Evolutionary conservation across 805 yeast species (phyloP), one percentile per base, ranked within the genome.

Genomic region (Groenewaldozyma salmanticensis): DNA sequence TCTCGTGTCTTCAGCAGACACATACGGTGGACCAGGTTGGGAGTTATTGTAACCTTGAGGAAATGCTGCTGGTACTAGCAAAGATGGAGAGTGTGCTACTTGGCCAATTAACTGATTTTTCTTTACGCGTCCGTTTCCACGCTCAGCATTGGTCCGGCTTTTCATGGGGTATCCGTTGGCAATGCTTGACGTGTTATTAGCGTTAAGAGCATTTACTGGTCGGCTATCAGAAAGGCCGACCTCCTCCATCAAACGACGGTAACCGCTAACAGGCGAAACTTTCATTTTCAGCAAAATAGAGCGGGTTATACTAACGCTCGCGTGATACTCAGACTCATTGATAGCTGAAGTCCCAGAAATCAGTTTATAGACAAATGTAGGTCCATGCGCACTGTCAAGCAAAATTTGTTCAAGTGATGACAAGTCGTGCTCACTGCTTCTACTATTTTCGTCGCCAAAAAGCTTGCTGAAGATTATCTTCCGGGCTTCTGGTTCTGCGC

Each of bases 201-300:
- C 7, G 15, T 15, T 32, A 7, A 7, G n/a, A 15, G 7, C n/a
- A 32, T 7, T 32, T 32, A 11, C 7, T 24, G 29, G 29, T 13
- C 13, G 29, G n/a, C n/a, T n/a, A n/a, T n/a, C n/a, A 4, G 47
- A 42, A 22, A 88, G 65, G 2, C 96, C 96, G 47, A 87, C 90
- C 60, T 90, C 97, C 51, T 90, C 97, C 72, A 88, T 74, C 43
- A 92, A 67, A 49, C 94, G 77, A 55, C 84, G 83, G 61, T 85
- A 84, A 27, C 81, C 83, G 57, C 83, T 94, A 21, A 71, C 65
- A 35, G 66, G 52, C 44, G 52, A 39, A 31, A 80, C 68, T 43
- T 74, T 75, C 52, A 73, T 60, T 37, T 80, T 81, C 33, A 77
- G 62, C 43, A 88, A 64, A 4, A 79, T 73, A 35, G 71, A 65